Percentiles rank a stretch among this genome's conserved stretches.
These are phyloP conservation scores for Aspergillus hiratsukae DNA, from an alignment of 2,329 filamentous ascomycete species.

Conservation along the genomic window DNA sequence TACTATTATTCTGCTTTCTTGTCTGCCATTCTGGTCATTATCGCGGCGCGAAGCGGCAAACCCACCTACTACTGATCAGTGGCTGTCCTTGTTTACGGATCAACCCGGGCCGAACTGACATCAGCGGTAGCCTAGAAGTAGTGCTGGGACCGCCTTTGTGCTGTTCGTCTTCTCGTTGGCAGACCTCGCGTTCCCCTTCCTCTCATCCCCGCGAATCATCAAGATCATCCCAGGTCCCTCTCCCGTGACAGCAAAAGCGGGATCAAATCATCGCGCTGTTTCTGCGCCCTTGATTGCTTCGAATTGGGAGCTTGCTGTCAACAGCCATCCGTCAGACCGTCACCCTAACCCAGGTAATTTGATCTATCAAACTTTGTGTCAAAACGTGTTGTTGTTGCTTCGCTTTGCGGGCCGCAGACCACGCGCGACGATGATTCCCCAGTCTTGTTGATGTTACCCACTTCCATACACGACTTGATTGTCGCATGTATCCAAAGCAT, in stretches of 20 bases:
- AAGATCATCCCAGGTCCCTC: conserved; percentile 2
- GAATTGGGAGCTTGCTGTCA: conserved; percentile 6
- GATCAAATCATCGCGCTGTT: conserved; percentile 14
- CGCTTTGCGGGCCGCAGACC: conserved; percentile 13
- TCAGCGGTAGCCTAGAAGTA: conserved; percentile 20
- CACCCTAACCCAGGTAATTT: conserved; percentile 10
- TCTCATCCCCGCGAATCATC: conserved; percentile 17
- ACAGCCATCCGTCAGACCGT: conserved; percentile 5
- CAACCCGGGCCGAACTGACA: conserved; percentile 22
- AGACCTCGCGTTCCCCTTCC: conserved; percentile 10
- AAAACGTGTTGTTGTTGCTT: conserved; percentile 12
- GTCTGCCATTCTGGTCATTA: neutral
- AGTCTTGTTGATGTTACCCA: neutral
- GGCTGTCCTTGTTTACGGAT: conserved; percentile 13
- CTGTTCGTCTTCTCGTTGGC: conserved; percentile 18
- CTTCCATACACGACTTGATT: conserved; percentile 4
- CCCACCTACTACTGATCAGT: neutral
- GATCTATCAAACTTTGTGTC: conserved; percentile 3
- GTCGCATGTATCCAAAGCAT: neutral
- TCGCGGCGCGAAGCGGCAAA: neutral
- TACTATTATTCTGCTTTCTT: neutral
- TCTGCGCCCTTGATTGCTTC: conserved; percentile 15
- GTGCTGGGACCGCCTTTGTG: conserved; percentile 7
- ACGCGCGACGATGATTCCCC: conserved; percentile 10
- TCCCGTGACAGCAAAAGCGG: conserved; percentile 11